phyloP scores from a whole-genome alignment of 2,329 filamentous ascomycete genomes.

The Diatrype stigma region DNA sequence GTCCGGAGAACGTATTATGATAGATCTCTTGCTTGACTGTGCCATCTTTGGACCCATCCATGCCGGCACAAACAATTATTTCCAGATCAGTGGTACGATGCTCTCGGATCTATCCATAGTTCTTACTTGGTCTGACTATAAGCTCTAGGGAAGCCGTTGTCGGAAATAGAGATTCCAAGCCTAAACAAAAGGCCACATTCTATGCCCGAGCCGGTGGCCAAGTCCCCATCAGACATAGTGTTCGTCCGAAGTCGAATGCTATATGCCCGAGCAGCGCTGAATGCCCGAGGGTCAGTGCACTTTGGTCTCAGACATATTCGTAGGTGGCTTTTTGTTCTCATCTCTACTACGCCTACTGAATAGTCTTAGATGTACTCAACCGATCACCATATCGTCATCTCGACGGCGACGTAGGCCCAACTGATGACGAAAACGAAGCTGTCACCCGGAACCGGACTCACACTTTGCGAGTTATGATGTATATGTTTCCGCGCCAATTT shows the following conservation, averaged over 20 bases:
- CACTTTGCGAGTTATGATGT: slow-evolving; percentile 75
- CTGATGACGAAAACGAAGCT: slow-evolving; percentile 3
- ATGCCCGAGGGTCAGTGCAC: slow-evolving; percentile 60
- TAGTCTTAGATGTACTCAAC: slow-evolving; percentile 71
- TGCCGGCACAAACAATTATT: slow-evolving; percentile 60
- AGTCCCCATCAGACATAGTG: slow-evolving; percentile 55
- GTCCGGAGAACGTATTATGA: slow-evolving; percentile 72
- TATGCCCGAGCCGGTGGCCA: slow-evolving; percentile 9
- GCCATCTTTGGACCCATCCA: slow-evolving; percentile 67
- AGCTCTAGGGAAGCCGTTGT: slow-evolving; percentile 46
- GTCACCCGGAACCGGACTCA: slow-evolving; percentile 39
- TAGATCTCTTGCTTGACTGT: slow-evolving; percentile 71
- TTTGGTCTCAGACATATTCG: slow-evolving; percentile 79
- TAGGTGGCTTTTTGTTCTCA: slow-evolving; percentile 42
- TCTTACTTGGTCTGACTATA: slow-evolving; percentile 7
- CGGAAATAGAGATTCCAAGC: slow-evolving; percentile 28
- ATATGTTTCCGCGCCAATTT: slow-evolving; percentile 91
- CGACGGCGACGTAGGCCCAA: slow-evolving; percentile 3
- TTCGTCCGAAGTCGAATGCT: slow-evolving; percentile 83
- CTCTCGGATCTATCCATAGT: background rate
- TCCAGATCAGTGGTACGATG: slow-evolving; percentile 70
- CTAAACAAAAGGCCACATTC: slow-evolving; percentile 19
- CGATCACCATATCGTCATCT: slow-evolving; percentile 46
- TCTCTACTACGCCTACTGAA: slow-evolving; percentile 5
- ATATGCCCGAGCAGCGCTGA: slow-evolving; percentile 72